Base-by-base conservation (phyloP, 2,329 filamentous ascomycete species). In the Trichoderma atrobrunneum region DNA sequence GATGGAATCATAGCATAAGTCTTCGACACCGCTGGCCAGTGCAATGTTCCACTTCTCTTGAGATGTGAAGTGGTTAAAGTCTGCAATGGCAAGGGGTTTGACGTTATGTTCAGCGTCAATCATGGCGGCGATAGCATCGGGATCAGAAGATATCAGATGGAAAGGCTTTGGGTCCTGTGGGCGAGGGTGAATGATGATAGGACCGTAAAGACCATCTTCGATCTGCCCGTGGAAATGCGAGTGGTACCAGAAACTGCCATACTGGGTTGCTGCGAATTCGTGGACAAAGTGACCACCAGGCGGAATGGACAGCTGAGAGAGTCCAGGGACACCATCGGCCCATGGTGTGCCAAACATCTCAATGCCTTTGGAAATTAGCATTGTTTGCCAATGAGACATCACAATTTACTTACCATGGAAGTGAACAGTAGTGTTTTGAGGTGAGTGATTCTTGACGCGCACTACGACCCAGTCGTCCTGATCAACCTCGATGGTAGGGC, bases 171-270 rank as follows among this genome's bases (percentile, higher is more conserved):
- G 76, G 2, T 75, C 72, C 12, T 71, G 36, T 0, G 71, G 30
- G 0, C 78, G 73, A 60, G 84, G 82, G 54, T 82, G 81, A 21
- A 91, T 87, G 11, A 86, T 76, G 1, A 91, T 85, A 3, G 88
- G 79, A 0, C 89, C 89, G 65, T 86, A 88, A 12, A 89, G 79
- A 0, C 90, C 90, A 74, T 91, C 89, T 72, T 89, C 85, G 16
- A 91, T 82, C 73, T 90, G 88, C 2, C 84, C 84, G 1, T 81
- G 80, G 28, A 83, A 82, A 75, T 91, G 89, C 0, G 87, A 84
- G 78, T 91, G 89, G 74, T 91, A 91, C 82, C 87, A 90, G 78
- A 88, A 89, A 56, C 84, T 85, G 3, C 89, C 89, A 74, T 87
- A 85, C 70, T 88, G 84, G 0, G 82, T 83, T 0, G 88, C 88